Evolutionary conservation across 306 rosid genomes (phyloP), one percentile per base, ranked within the genome.

Genomic region (Lithocarpus polystachyus): DNA sequence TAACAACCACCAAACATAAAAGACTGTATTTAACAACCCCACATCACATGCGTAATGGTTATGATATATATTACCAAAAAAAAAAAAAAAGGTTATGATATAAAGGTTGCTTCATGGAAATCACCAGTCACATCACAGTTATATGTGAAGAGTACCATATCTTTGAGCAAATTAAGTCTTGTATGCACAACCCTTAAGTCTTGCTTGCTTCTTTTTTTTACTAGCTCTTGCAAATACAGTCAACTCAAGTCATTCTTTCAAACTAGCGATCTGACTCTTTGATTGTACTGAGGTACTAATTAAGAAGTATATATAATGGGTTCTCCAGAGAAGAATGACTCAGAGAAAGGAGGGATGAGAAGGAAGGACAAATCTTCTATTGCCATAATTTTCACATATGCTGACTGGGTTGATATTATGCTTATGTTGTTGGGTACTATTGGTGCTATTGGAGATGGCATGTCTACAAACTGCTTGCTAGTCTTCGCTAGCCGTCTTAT

Each of bases 371-470:
- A 85, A 60, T 52, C 19, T 71, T 85, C 87, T 15, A 75, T 86
- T 18, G 23, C 56, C 60, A 74, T 82, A 18, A 84, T 92, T 28
- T 87, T 95, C 80, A 89, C 92, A 83, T 95, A 90, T 82, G 86
- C 90, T 17, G 98, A 92, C 84, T 78, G 96, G 92, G 70, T 89
- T 67, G 98, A 95, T 89, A 73, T 91, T 67, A 9, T 89, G 89
- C 88, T 92, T 3, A 91, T 95, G 96, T 54, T 88, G 68, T 77
- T 89, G 80, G 99, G 99, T 11, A 90, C 90, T 65, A 64, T 90
- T 56, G 99, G 99, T 73, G 97, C 99, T 76, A 83, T 95, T 40
- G 98, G 96, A 75, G 99, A 92, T 86, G 99, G 99, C 48, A 86
- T 95, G 92, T 91, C 98, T 24, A 92, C 99, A 22, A 95, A 95